These are phyloP conservation scores for Achlya hypogyna DNA, from an alignment of 352 stramenopile genomes.

Conservation along the genomic window DNA sequence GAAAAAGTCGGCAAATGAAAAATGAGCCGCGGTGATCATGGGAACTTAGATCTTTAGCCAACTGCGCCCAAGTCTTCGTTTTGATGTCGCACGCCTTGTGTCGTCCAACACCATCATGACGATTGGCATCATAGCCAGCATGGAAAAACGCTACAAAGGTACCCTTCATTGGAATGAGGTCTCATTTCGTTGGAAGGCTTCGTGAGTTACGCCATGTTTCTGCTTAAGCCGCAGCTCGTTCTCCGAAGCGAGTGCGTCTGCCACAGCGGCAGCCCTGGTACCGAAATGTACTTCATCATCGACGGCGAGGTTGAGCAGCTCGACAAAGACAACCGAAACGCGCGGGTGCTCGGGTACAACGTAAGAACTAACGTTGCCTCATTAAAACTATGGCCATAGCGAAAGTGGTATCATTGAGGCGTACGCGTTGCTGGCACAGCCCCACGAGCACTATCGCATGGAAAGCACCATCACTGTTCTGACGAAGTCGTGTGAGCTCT, in stretches of 20 bases:
- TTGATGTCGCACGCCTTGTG: slow-evolving; percentile 66
- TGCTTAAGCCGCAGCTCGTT: slow-evolving; percentile 69
- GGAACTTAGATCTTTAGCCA: slow-evolving; percentile 74
- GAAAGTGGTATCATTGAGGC: slow-evolving; percentile 45
- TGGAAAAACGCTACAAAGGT: slow-evolving; percentile 43
- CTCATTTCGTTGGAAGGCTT: slow-evolving; percentile 78
- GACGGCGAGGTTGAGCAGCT: slow-evolving; percentile 72
- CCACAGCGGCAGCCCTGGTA: slow-evolving; percentile 50
- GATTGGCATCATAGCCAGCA: slow-evolving; percentile 77
- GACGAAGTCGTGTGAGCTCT: slow-evolving; percentile 27
- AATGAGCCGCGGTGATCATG: too few species aligned
- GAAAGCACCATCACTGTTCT: slow-evolving; percentile 36
- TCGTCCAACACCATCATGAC: slow-evolving; percentile 66
- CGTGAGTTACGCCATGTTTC: slow-evolving; percentile 76
- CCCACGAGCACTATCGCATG: slow-evolving; percentile 62
- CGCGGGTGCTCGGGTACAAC: slow-evolving; percentile 53
- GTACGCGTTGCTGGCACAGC: slow-evolving; percentile 62
- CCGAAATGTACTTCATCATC: slow-evolving; percentile 77
- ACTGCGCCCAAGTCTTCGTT: slow-evolving; percentile 69
- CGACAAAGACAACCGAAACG: slow-evolving; percentile 53
- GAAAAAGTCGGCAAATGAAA: slow-evolving; percentile 65
- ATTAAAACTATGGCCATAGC: neutral
- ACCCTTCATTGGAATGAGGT: neutral
- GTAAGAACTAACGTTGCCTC: slow-evolving; percentile 25
- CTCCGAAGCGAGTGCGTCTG: slow-evolving; percentile 65